Percentiles rank a stretch among this genome's conserved stretches.
Conservation (phyloP, 768 basidiomycete species). For the Pleurotus eryngii region DNA sequence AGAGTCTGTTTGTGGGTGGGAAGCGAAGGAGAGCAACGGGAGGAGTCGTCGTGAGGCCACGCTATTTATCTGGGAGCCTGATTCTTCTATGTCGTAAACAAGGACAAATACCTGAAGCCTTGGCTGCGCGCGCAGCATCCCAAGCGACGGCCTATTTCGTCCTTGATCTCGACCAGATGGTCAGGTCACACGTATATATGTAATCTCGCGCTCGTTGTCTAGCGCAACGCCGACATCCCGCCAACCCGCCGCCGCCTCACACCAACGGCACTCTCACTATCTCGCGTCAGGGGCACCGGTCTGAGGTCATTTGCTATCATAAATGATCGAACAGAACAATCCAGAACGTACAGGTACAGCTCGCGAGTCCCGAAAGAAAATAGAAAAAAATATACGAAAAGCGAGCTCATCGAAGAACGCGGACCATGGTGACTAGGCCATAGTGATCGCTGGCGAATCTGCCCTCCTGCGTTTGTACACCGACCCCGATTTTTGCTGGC, state of each 20-base stretch:
- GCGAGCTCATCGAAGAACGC: background rate
- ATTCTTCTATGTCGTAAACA: conserved; percentile 4
- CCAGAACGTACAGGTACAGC: background rate
- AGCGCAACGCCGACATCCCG: too few species aligned
- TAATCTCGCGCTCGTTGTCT: too few species aligned
- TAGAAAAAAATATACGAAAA: background rate
- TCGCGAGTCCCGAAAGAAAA: background rate
- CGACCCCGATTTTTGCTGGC: conserved; percentile 55
- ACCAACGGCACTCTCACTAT: too few species aligned
- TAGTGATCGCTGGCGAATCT: conserved; percentile 60
- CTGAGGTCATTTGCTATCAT: too few species aligned
- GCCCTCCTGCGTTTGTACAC: conserved; percentile 38
- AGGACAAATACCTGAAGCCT: background rate
- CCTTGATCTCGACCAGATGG: too few species aligned
- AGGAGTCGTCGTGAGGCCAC: background rate
- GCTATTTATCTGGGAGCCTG: conserved; percentile 6
- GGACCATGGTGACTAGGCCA: conserved; percentile 39
- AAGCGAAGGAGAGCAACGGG: conserved; percentile 2
- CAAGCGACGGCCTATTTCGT: too few species aligned
- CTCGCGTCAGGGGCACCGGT: too few species aligned
- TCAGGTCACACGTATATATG: too few species aligned
- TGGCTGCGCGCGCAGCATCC: too few species aligned
- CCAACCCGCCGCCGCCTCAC: too few species aligned
- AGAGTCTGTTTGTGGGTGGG: background rate
- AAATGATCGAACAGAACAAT: background rate